A percentile compares a stretch with the other conserved stretches of the same genome.
Conservation (phyloP, 192 early-diverging fungal genomes). For the Dimargaris xerosporica region DNA sequence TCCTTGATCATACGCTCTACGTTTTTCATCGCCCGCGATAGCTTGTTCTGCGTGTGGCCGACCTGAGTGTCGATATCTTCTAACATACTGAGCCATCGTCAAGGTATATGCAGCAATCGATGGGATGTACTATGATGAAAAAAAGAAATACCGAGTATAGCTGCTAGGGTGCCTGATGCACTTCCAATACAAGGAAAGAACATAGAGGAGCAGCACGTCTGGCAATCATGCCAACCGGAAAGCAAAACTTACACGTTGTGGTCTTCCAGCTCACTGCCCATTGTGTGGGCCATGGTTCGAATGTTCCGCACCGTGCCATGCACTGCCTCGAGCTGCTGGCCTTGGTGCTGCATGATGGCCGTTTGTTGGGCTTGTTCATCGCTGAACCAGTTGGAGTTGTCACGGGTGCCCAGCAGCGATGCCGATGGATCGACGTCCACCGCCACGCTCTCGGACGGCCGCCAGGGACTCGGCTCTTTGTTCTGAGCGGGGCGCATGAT, state of each 20-base stretch:
- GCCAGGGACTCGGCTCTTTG: no score
- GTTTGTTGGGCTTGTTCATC: slow-evolving; percentile 8
- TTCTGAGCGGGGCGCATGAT: no score
- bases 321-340: slow-evolving; percentile 8
- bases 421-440: no score
- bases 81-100: background rate
- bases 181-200: background rate
- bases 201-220: background rate
- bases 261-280: slow-evolving; percentile 11
- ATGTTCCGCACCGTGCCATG: slow-evolving; percentile 10
- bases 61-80: slow-evolving; percentile 6
- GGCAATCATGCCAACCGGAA: background rate
- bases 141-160: background rate
- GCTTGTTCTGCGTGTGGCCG: slow-evolving; percentile 4
- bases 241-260: slow-evolving; percentile 2
- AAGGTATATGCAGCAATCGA: background rate
- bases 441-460: no score
- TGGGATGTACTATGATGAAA: background rate
- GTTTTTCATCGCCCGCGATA: slow-evolving; percentile 10
- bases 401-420: background rate
- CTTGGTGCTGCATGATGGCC: slow-evolving; percentile 9
- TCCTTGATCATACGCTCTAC: slow-evolving; percentile 1
- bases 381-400: slow-evolving; percentile 6
- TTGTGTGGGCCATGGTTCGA: slow-evolving; percentile 6
- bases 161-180: background rate